These are phyloP conservation scores for Blastobotrys attinorum DNA, from an alignment of 805 yeast species.

Conservation along the genomic window DNA sequence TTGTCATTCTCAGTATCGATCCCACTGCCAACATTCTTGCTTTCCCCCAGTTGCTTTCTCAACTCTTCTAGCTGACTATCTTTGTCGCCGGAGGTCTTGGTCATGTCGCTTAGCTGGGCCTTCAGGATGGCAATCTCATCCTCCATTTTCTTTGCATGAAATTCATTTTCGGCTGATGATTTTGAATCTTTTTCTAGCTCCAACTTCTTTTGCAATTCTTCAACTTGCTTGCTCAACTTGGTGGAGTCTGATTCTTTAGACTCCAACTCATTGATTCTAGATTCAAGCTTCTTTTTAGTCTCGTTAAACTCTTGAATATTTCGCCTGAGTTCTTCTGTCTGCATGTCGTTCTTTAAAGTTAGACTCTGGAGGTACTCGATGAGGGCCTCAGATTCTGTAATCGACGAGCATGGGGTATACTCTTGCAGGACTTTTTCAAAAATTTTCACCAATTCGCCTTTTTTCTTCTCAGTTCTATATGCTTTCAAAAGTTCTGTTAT, in stretches of 20 bases:
- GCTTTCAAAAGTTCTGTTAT: slow-evolving; percentile 65
- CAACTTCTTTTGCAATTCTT: slow-evolving; percentile 4
- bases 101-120: background rate
- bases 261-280: background rate
- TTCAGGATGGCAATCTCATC: background rate
- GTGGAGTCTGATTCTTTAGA: background rate
- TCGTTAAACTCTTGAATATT: slow-evolving; percentile 22
- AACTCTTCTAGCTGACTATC: background rate
- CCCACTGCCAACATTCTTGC: background rate
- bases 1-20: background rate
- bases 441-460: slow-evolving; percentile 45
- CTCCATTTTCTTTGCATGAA: background rate
- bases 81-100: background rate
- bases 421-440: slow-evolving; percentile 72
- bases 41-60: background rate
- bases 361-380: slow-evolving; percentile 62
- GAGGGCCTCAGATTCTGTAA: slow-evolving; percentile 63
- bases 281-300: slow-evolving; percentile 1
- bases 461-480: slow-evolving; percentile 70
- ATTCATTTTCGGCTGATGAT: background rate
- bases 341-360: slow-evolving; percentile 49
- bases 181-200: background rate
- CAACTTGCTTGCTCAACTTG: slow-evolving; percentile 1
- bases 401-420: slow-evolving; percentile 68
- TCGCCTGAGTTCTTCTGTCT: slow-evolving; percentile 57